Evolutionary conservation across 140 eudicot species (phyloP).

Genomic region (Ambrosia hybrid): DNA sequence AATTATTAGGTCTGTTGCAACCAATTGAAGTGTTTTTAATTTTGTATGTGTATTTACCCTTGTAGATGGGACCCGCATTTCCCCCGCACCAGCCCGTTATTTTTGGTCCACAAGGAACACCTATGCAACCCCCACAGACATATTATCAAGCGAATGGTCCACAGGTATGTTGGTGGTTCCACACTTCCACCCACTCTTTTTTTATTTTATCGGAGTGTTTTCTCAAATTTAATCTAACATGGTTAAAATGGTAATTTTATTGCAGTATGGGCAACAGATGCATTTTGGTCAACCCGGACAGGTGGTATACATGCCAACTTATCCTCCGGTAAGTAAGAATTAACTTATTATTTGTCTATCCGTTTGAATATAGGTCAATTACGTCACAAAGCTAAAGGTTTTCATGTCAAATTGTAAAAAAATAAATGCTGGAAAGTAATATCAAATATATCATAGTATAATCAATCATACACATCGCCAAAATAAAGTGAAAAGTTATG

Average conservation of each 20-base stretch:
- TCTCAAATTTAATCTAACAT: background rate
- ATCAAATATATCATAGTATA: no score
- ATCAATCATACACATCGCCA: no score
- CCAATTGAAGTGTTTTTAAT: background rate
- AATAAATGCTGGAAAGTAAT: background rate
- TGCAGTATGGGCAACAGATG: constrained; percentile 92
- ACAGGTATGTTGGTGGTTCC: constrained; percentile 49
- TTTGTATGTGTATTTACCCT: background rate
- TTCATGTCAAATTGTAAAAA: background rate
- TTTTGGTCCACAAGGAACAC: constrained; percentile 68
- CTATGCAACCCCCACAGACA: constrained; percentile 59
- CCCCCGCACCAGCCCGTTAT: constrained; percentile 67
- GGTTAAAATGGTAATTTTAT: constrained; percentile 18
- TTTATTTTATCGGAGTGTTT: background rate
- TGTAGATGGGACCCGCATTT: constrained; percentile 81
- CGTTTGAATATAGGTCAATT: background rate
- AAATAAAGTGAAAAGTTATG: no score
- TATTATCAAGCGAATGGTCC: constrained; percentile 76
- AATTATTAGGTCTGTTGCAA: background rate
- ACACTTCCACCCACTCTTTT: background rate
- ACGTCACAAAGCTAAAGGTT: no score
- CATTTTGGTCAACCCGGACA: constrained; percentile 74
- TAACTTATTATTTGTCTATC: background rate
- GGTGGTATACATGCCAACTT: constrained; percentile 80
- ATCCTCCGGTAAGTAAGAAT: constrained; percentile 60